Evolutionary conservation across 2,329 filamentous ascomycete genomes (phyloP).

Genomic region (Emericellopsis atlantica): DNA sequence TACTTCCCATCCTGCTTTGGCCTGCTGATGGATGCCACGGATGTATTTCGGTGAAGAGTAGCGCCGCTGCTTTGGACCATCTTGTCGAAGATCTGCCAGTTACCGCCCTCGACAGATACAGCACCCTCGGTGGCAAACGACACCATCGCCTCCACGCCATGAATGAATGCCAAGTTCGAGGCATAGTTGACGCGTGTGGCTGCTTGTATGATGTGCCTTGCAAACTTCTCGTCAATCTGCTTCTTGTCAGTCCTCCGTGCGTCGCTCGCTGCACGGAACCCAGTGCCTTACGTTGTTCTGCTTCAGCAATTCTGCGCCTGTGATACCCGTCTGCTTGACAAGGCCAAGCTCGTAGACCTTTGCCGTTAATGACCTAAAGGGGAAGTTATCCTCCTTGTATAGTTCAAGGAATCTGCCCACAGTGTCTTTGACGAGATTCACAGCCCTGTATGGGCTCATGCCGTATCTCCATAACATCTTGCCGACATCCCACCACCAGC

Average conservation of each 20-base stretch:
- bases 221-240: constrained; percentile 52
- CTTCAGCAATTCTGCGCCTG: constrained; percentile 61
- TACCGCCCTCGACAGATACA: constrained; percentile 67
- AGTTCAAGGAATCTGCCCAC: constrained; percentile 65
- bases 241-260: neutral
- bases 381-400: constrained; percentile 74
- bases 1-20: constrained; percentile 34
- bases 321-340: constrained; percentile 49
- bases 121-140: constrained; percentile 84
- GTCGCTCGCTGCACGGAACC: constrained; percentile 1
- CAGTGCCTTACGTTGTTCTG: constrained; percentile 39
- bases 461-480: constrained; percentile 84
- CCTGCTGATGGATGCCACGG: constrained; percentile 48
- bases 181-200: constrained; percentile 91
- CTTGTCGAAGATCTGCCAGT: constrained; percentile 85
- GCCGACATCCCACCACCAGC: constrained; percentile 67
- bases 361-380: constrained; percentile 64
- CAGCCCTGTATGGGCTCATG: constrained; percentile 59
- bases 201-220: constrained; percentile 76
- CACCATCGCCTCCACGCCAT: constrained; percentile 78
- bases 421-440: constrained; percentile 58
- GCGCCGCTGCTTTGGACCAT: constrained; percentile 61
- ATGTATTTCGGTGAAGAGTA: constrained; percentile 50
- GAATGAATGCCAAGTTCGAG: constrained; percentile 74
- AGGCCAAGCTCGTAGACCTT: constrained; percentile 57